Conservation (phyloP, 2,329 filamentous ascomycete genomes). For the Aspergillus sp. region DNA sequence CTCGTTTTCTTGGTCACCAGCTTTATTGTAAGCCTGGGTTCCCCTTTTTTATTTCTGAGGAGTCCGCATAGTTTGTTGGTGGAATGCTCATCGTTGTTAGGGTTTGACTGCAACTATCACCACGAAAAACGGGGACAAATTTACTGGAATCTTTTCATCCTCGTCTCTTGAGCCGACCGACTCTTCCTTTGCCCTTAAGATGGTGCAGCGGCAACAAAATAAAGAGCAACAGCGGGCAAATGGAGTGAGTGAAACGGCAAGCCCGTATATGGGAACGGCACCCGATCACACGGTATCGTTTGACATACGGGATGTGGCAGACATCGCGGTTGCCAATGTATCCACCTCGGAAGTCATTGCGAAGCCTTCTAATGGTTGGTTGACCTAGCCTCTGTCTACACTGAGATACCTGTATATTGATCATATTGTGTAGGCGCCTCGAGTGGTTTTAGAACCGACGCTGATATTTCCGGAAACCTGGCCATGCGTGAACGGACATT, state of each 20-base stretch:
- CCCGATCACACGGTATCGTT: constrained; percentile 58
- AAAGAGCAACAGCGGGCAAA: constrained; percentile 38
- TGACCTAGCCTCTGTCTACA: background rate
- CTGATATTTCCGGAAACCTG: constrained; percentile 77
- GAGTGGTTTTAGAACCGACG: constrained; percentile 77
- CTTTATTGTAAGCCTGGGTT: constrained; percentile 52
- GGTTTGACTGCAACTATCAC: constrained; percentile 57
- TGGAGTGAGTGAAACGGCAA: constrained; percentile 40
- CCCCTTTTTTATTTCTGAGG: background rate
- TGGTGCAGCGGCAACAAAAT: constrained; percentile 57
- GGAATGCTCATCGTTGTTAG: constrained; percentile 39
- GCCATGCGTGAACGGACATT: constrained; percentile 70
- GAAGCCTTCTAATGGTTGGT: constrained; percentile 59
- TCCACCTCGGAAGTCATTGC: constrained; percentile 51
- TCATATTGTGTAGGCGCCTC: constrained; percentile 57
- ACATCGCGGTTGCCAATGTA: constrained; percentile 56
- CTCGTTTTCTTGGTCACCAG: constrained; percentile 60
- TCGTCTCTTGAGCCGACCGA: constrained; percentile 53
- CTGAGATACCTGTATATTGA: background rate
- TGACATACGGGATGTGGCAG: constrained; percentile 60
- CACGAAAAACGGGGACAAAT: constrained; percentile 61
- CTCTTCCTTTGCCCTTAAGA: constrained; percentile 61
- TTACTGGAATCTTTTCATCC: constrained; percentile 61
- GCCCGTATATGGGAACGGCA: constrained; percentile 42
- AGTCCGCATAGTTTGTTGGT: background rate